phyloP scores from a whole-genome alignment of 805 yeast species.

The Wickerhamiella vanderwaltii region DNA sequence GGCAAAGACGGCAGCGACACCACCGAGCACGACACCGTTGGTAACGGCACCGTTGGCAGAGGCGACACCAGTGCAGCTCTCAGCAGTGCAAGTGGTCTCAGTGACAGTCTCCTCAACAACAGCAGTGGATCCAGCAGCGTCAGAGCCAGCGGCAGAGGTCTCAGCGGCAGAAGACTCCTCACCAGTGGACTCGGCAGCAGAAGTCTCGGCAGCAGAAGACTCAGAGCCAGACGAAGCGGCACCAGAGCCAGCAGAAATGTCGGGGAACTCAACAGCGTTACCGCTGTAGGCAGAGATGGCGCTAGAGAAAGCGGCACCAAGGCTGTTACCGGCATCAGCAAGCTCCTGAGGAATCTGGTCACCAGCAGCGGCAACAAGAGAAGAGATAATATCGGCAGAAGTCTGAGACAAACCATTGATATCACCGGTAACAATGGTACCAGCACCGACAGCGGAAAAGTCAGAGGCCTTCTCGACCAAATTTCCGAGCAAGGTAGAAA shows the following conservation, averaged over 20 bases:
- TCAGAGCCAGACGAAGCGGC: conserved; percentile 1
- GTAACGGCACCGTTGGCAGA: conserved; percentile 11
- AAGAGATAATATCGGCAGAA: conserved; percentile 15
- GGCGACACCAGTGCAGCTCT: conserved; percentile 10
- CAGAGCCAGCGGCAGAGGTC: conserved; percentile 5
- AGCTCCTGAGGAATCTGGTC: conserved; percentile 1
- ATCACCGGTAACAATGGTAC: conserved; percentile 15
- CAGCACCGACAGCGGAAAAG: conserved; percentile 19
- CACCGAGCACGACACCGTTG: conserved; percentile 2
- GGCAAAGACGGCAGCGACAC: conserved; percentile 8
- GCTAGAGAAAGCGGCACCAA: conserved; percentile 5
- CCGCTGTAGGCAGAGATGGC: conserved; percentile 11
- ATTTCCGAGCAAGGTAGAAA: conserved; percentile 15
- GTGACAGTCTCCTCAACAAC: conserved; percentile 10
- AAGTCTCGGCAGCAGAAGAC: conserved; percentile 2
- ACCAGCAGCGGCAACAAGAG: conserved; percentile 7
- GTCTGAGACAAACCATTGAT: conserved; percentile 12
- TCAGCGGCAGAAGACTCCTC: conserved; percentile 5
- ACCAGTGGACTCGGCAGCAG: background rate
- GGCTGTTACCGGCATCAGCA: conserved; percentile 2
- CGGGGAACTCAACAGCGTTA: conserved; percentile 6
- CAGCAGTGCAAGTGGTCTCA: conserved; percentile 10
- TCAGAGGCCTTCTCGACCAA: conserved; percentile 19
- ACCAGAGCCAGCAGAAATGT: background rate
- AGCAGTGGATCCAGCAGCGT: conserved; percentile 2